Conservation (phyloP, 441 rosid species). For the Populus hybrid region DNA sequence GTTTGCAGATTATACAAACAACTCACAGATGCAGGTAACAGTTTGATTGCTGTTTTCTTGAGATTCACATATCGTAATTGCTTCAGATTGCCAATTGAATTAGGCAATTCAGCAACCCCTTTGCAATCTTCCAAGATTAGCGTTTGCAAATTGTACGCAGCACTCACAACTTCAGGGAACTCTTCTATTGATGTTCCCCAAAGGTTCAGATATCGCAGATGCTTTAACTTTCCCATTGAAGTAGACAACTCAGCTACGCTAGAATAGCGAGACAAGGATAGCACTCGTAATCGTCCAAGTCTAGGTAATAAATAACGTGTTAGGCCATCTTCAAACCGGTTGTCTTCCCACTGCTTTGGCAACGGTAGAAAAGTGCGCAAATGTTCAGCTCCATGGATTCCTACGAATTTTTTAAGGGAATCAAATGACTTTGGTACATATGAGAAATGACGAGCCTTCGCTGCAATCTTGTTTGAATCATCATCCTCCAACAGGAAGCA, state of each 20-base stretch:
- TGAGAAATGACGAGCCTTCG: conserved; percentile 33
- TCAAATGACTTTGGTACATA: conserved; percentile 13
- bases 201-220: conserved; percentile 10
- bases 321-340: conserved; percentile 14
- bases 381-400: conserved; percentile 12
- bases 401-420: conserved; percentile 14
- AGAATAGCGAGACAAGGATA: conserved; percentile 25
- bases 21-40: conserved; percentile 28
- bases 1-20: background rate
- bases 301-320: conserved; percentile 11
- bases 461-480: background rate
- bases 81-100: conserved; percentile 5
- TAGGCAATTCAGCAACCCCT: background rate
- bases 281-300: conserved; percentile 23
- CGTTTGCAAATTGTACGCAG: background rate
- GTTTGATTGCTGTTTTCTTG: conserved; percentile 23
- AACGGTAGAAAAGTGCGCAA: conserved; percentile 36
- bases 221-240: conserved; percentile 1
- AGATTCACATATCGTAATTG: conserved; percentile 29
- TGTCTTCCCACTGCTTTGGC: background rate
- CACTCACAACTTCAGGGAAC: background rate
- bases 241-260: conserved; percentile 20
- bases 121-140: conserved; percentile 2
- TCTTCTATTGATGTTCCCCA: background rate
- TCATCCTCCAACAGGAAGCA: conserved; percentile 23